Evolutionary conservation across 2,329 filamentous ascomycete genomes (phyloP).

Genomic region (Xylariaceae sp.): DNA sequence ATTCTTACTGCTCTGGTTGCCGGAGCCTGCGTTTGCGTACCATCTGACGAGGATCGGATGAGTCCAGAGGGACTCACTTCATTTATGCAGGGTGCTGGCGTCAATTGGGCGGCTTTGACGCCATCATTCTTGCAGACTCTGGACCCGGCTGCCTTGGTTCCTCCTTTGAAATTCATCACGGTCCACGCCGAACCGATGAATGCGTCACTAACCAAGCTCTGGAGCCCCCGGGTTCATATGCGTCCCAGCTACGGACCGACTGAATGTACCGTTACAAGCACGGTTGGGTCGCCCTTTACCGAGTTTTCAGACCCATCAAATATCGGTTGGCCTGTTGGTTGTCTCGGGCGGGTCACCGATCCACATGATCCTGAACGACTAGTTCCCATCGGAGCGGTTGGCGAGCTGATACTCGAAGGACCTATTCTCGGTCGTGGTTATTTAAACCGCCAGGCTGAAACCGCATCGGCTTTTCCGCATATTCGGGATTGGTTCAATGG

Average conservation of each 20-base stretch:
- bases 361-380: conserved; percentile 1
- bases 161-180: conserved; percentile 7
- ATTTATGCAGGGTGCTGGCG: conserved; percentile 1
- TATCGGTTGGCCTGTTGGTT: conserved; percentile 16
- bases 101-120: conserved; percentile 17
- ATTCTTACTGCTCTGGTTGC: conserved; percentile 8
- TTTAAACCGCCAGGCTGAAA: conserved; percentile 9
- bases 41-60: conserved; percentile 16
- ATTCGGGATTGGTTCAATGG: conserved; percentile 7
- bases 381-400: conserved; percentile 7
- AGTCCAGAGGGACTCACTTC: conserved; percentile 4
- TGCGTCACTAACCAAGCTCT: conserved; percentile 2
- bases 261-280: conserved; percentile 16
- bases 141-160: conserved; percentile 9
- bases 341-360: conserved; percentile 7
- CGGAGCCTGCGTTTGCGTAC: conserved; percentile 13
- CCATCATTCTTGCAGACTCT: conserved; percentile 11
- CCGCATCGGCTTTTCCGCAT: not conserved
- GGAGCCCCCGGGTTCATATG: conserved; percentile 9
- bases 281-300: not conserved
- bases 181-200: conserved; percentile 14
- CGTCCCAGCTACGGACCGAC: conserved; percentile 17
- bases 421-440: conserved; percentile 15
- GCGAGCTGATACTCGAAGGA: conserved; percentile 13
- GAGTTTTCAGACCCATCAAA: conserved; percentile 10